Evolutionary conservation across 148 eudicot genomes (phyloP), one percentile per base, ranked within the genome.

Genomic region (Suaeda aralocaspica): DNA sequence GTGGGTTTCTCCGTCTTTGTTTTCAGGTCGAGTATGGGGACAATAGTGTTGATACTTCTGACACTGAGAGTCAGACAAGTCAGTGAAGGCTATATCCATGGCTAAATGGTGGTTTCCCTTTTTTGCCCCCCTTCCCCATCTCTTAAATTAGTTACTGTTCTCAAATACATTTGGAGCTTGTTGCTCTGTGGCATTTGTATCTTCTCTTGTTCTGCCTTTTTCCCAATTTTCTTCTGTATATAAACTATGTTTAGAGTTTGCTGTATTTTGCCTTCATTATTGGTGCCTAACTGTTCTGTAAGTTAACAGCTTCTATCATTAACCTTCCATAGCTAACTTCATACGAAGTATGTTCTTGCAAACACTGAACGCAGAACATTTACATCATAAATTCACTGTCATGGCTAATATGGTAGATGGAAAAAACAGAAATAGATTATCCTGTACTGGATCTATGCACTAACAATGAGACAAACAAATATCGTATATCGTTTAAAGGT

Each of bases 21-120:
- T 3, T 79, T 30, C 91, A 89, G 97, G 87, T 92, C 97, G 15
- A 89, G 86, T 71, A 56, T 92, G 72, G 97, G 97, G 77, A 89
- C 97, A 19, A 68, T 92, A 52, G 79, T 88, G 25, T 76, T 92
- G 74, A 92, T 92, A 70, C 84, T 81, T 76, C 73, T 92, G 84
- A 89, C 97, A 11, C 70, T 92, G 51, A 74, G 96, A 80, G 87
- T 83, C 73, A 83, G 84, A 75, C 96, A 78, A 82, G 74, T 83
- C 59, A 76, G 82, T 50, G 86, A 87, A 22, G 85, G 79, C 46
- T 64, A 67, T 50, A 39, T 76, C 26, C 71, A 59, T 70, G 70
- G 74, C 45, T 71, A 57, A 66, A 3, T 21, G 51, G 9, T 22
- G 10, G 22, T 25, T 13, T 33, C 26, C 25, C 3, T 31, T 59